Evolutionary conservation across 2,329 filamentous ascomycete genomes (phyloP).

Genomic region (Pseudocercospora macadamiae): DNA sequence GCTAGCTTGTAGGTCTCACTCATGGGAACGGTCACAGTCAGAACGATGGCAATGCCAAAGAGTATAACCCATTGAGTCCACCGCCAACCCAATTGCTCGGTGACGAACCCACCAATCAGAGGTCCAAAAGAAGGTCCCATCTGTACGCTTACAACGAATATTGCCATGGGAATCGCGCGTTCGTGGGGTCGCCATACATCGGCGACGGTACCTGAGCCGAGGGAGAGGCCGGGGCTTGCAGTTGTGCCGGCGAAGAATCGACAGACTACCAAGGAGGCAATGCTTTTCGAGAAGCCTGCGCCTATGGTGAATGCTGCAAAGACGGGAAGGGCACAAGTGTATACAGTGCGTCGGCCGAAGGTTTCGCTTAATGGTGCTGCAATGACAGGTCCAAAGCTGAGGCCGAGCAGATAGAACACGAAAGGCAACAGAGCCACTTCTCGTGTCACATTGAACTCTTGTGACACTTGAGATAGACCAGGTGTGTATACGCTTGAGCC

Average conservation of each 20-base stretch:
- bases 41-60: slow-evolving; percentile 28
- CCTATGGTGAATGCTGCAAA: slow-evolving; percentile 62
- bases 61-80: slow-evolving; percentile 42
- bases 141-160: slow-evolving; percentile 12
- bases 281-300: slow-evolving; percentile 54
- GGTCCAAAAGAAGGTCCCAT: slow-evolving; percentile 18
- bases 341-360: slow-evolving; percentile 59
- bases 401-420: slow-evolving; percentile 62
- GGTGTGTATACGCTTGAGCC: slow-evolving; percentile 27
- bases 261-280: slow-evolving; percentile 56
- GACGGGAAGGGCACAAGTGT: slow-evolving; percentile 50
- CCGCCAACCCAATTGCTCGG: slow-evolving; percentile 33
- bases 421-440: slow-evolving; percentile 62
- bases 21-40: slow-evolving; percentile 36
- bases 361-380: slow-evolving; percentile 64
- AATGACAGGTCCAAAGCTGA: slow-evolving; percentile 60
- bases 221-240: slow-evolving; percentile 59
- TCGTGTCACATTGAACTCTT: slow-evolving; percentile 56
- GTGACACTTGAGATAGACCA: slow-evolving; percentile 46
- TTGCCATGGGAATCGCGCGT: slow-evolving; percentile 22
- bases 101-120: slow-evolving; percentile 39
- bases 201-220: slow-evolving; percentile 24
- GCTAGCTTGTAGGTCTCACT: slow-evolving; percentile 38
- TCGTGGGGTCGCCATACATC: slow-evolving; percentile 26
- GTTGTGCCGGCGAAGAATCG: slow-evolving; percentile 74